Percentiles rank a stretch among this genome's conserved stretches.
phyloP scores from a whole-genome alignment of 257 asterid species.

The Anisodus tanguticus region DNA sequence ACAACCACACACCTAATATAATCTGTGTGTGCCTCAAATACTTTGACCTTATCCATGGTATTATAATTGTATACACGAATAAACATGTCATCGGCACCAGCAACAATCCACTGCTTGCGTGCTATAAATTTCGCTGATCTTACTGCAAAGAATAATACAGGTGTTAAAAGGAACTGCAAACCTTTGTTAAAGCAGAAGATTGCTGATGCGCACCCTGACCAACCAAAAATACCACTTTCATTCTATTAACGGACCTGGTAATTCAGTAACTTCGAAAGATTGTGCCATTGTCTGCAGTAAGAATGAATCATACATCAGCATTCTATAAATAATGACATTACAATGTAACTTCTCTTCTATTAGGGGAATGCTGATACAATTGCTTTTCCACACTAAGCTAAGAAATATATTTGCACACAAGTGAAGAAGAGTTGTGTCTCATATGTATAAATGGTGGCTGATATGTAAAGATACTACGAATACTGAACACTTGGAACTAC shows the following conservation, averaged over 20 bases:
- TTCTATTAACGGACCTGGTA: slow-evolving; percentile 73
- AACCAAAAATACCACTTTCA: slow-evolving; percentile 31
- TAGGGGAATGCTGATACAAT: neutral
- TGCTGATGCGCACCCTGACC: slow-evolving; percentile 15
- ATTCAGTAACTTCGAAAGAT: slow-evolving; percentile 93
- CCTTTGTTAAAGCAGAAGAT: slow-evolving; percentile 17
- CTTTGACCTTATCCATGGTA: slow-evolving; percentile 98
- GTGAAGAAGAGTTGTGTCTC: neutral
- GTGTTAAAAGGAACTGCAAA: slow-evolving; percentile 33
- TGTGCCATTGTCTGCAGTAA: slow-evolving; percentile 83
- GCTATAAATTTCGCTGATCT: slow-evolving; percentile 96
- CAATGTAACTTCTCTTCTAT: slow-evolving; percentile 9
- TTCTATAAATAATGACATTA: slow-evolving; percentile 4
- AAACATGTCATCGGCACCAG: slow-evolving; percentile 98
- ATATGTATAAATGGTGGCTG: neutral
- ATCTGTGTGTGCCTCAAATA: slow-evolving; percentile 96
- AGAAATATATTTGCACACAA: neutral
- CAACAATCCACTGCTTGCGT: slow-evolving; percentile 97
- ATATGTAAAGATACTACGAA: neutral
- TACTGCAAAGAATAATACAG: slow-evolving; percentile 56
- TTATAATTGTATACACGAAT: slow-evolving; percentile 95
- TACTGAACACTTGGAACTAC: slow-evolving; percentile 15
- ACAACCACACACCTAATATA: slow-evolving; percentile 98
- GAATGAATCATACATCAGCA: neutral
- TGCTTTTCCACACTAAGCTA: slow-evolving; percentile 9